Percentiles rank a stretch among this genome's conserved stretches.
phyloP scores from a whole-genome alignment of 768 basidiomycete genomes.

The Psilocybe subaeruginosa region DNA sequence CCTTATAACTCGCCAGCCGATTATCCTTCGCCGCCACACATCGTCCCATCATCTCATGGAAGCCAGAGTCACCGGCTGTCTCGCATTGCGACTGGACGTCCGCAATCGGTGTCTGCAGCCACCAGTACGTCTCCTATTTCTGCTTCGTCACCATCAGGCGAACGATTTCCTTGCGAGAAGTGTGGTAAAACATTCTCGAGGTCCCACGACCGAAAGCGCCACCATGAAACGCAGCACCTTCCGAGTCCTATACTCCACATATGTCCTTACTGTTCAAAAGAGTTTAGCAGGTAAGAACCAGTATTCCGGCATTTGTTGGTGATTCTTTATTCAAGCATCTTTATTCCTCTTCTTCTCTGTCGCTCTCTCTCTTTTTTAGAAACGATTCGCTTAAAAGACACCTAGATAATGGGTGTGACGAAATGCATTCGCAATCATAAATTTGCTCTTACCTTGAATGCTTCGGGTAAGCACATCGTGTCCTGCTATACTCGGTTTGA shows the following conservation, averaged over 20 bases:
- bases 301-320: constrained; percentile 4
- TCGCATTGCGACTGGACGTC: constrained; percentile 45
- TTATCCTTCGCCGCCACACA: constrained; percentile 28
- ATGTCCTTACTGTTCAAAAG: constrained; percentile 76
- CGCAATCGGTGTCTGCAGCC: constrained; percentile 37
- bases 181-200: constrained; percentile 83
- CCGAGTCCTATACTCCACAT: constrained; percentile 65
- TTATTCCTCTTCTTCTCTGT: constrained; percentile 10
- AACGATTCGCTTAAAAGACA: constrained; percentile 82
- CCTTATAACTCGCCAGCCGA: constrained; percentile 28
- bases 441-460: background rate
- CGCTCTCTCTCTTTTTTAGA: constrained; percentile 25
- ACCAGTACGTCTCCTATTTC: constrained; percentile 36
- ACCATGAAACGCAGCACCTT: constrained; percentile 78
- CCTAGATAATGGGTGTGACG: constrained; percentile 80
- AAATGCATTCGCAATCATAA: constrained; percentile 43
- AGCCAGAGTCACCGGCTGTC: constrained; percentile 33
- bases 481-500: background rate
- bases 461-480: constrained; percentile 5
- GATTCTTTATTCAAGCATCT: constrained; percentile 11
- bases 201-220: constrained; percentile 80
- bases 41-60: constrained; percentile 32
- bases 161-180: constrained; percentile 72
- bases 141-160: constrained; percentile 47
- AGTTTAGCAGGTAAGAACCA: constrained; percentile 65